Evolutionary conservation across 257 asterid genomes (phyloP), one percentile per base, ranked within the genome.

Genomic region (Thymus mandschuricus): DNA sequence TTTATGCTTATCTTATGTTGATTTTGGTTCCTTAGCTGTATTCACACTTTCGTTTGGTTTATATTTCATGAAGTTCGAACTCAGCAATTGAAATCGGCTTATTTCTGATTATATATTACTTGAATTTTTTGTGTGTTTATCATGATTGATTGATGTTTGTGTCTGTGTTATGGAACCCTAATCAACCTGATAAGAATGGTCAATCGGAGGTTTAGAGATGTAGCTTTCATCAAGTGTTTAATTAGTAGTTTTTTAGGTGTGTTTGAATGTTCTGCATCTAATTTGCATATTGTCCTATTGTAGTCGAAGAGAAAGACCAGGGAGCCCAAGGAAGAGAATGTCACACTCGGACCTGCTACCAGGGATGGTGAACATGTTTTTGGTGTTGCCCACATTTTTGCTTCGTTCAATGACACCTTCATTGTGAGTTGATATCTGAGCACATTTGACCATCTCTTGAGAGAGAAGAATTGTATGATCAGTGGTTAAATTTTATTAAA

Each of bases 371-470:
- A 92, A 40, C 41, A 69, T 38, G 96, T 90, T 49, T 92, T 92
- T 33, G 92, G 98, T 4, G 97, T 90, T 10, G 98, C 98, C 1
- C 98, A 92, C 87, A 86, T 92, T 76, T 92, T 92, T 66, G 98
- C 98, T 3, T 92, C 98, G 1, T 92, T 92, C 81, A 89, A 92
- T 8, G 98, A 92, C 63, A 92, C 98, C 27, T 92, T 92, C 76
- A 92, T 92, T 59, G 98, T 92, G 70, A 57, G 92, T 80, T 11
- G 9, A 4, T 66, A 4, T 27, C 44, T 15, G 1, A 10, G 43
- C 59, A 11, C 12, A n/a, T 38, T 46, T 11, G 28, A 51, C 11
- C 1, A 44, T 33, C 27, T 34, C 10, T 21, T 33, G n/a, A 10
- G 11, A 8, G 34, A 5, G 40, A 49, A 30, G 28, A 29, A 11